These are phyloP conservation scores for Vigna nakashimae DNA, from an alignment of 306 rosid genomes.

Conservation along the genomic window DNA sequence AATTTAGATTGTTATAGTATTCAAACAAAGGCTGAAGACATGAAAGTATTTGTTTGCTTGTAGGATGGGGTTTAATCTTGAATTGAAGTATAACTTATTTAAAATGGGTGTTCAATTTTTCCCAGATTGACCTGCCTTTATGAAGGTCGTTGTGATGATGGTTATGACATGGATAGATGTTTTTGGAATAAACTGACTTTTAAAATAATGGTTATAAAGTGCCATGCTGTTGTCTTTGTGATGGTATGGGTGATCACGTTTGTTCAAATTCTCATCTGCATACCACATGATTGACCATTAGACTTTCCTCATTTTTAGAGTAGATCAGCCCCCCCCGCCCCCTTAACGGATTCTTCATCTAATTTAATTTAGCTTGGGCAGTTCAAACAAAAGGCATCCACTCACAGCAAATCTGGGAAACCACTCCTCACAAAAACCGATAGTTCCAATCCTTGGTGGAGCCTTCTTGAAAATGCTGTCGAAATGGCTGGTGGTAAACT, in stretches of 20 bases:
- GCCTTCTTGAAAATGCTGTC: conserved; percentile 75
- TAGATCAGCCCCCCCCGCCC: not conserved
- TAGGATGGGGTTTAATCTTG: not conserved
- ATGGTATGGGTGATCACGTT: not conserved
- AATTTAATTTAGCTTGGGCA: conserved; percentile 55
- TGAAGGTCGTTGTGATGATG: not conserved
- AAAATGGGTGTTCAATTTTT: not conserved
- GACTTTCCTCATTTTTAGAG: not conserved
- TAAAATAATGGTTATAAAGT: conserved; percentile 17
- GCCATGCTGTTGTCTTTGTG: conserved; percentile 13
- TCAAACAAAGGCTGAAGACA: not conserved
- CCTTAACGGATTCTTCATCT: conserved; percentile 38
- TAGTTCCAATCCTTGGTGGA: conserved; percentile 92
- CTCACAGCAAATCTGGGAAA: conserved; percentile 60
- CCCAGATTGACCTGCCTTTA: not conserved
- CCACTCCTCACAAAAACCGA: conserved; percentile 74
- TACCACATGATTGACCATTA: not conserved
- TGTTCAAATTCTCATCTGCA: not conserved
- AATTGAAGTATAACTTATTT: not conserved
- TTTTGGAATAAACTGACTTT: conserved; percentile 19
- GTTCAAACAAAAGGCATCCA: conserved; percentile 73
- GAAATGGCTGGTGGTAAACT: conserved; percentile 80
- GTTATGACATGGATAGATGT: conserved; percentile 1
- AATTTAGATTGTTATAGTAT: not conserved
- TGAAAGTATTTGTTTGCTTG: not conserved